A percentile compares a stretch with the other conserved stretches of the same genome.
These are phyloP conservation scores for Cladorrhinum samala DNA, from an alignment of 495 filamentous ascomycete species.

Conservation along the genomic window DNA sequence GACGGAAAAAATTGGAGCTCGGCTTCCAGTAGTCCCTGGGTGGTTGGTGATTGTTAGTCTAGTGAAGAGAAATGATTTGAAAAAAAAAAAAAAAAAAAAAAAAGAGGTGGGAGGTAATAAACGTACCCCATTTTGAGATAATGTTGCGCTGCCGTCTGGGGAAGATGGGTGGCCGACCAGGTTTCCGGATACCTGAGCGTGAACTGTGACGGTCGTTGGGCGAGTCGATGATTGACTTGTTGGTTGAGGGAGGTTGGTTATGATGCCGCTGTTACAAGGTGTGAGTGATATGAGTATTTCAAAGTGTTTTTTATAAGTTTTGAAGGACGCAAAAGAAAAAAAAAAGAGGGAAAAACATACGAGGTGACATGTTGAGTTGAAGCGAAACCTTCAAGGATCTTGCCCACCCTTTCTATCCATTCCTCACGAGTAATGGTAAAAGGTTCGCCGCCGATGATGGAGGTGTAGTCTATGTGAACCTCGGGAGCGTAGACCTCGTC, in stretches of 20 bases:
- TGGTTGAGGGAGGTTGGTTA: slow-evolving; percentile 22
- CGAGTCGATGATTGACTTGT: slow-evolving; percentile 2
- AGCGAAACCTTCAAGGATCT: slow-evolving; percentile 15
- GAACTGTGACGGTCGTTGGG: slow-evolving; percentile 17
- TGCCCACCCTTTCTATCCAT: slow-evolving; percentile 15
- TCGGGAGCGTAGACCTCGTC: slow-evolving; percentile 23
- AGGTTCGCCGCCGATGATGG: slow-evolving; percentile 23
- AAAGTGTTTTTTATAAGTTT: neutral
- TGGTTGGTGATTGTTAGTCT: neutral
- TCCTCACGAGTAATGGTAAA: slow-evolving; percentile 13
- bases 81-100: neutral
- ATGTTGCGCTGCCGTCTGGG: neutral
- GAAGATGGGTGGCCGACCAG: slow-evolving; percentile 10
- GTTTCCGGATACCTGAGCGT: slow-evolving; percentile 12
- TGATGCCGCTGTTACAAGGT: slow-evolving; percentile 11
- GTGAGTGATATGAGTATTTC: neutral
- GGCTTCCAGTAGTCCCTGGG: slow-evolving; percentile 14
- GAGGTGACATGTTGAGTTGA: slow-evolving; percentile 23
- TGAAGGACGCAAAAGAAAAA: neutral
- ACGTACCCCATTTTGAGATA: slow-evolving; percentile 26
- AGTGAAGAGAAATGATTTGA: neutral
- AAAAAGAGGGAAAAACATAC: slow-evolving; percentile 9
- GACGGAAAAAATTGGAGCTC: slow-evolving; percentile 17
- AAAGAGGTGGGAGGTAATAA: neutral
- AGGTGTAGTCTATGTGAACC: slow-evolving; percentile 27